Conservation (phyloP, 805 yeast genomes). For the Candida lessepsii region DNA sequence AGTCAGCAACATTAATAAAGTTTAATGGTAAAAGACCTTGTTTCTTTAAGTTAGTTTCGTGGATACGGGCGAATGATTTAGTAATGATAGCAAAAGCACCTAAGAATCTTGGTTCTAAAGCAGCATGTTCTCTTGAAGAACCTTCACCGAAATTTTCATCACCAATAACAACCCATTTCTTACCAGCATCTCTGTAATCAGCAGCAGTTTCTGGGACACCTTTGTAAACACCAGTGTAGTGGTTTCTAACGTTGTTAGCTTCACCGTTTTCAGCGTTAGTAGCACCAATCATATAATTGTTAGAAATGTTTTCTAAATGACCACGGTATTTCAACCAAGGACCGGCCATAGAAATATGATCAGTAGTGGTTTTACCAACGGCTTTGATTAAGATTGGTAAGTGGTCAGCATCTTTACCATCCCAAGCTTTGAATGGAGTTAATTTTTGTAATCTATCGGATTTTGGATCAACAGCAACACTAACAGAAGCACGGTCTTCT, state of each 20-base stretch:
- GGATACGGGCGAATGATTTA: conserved; percentile 97
- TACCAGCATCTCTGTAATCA: conserved; percentile 90
- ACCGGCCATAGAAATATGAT: conserved; percentile 99
- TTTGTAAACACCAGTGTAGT: conserved; percentile 84
- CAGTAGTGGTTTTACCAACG: conserved; percentile 97
- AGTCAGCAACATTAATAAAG: conserved; percentile 84
- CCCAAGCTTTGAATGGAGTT: conserved; percentile 94
- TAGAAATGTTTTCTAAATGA: conserved; percentile 96
- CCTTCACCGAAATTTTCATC: conserved; percentile 99
- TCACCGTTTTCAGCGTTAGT: conserved; percentile 93
- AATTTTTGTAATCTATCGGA: conserved; percentile 95
- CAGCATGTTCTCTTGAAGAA: conserved; percentile 99
- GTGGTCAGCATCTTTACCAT: conserved; percentile 86
- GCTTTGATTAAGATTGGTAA: conserved; percentile 96
- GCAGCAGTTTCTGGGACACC: conserved; percentile 98
- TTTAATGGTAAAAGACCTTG: conserved; percentile 98
- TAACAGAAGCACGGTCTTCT: conserved; percentile 69
- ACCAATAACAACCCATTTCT: conserved; percentile 96
- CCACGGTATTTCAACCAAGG: conserved; percentile 99
- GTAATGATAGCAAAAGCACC: conserved; percentile 98
- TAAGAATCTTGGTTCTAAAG: conserved; percentile 97
- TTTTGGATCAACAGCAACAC: conserved; percentile 77
- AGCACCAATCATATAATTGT: conserved; percentile 99
- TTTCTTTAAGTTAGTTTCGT: conserved; percentile 99
- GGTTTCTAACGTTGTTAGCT: conserved; percentile 89